These are phyloP conservation scores for Hyparrhenia diplandra DNA, from an alignment of 176 grass and related monocot genomes.

Conservation along the genomic window DNA sequence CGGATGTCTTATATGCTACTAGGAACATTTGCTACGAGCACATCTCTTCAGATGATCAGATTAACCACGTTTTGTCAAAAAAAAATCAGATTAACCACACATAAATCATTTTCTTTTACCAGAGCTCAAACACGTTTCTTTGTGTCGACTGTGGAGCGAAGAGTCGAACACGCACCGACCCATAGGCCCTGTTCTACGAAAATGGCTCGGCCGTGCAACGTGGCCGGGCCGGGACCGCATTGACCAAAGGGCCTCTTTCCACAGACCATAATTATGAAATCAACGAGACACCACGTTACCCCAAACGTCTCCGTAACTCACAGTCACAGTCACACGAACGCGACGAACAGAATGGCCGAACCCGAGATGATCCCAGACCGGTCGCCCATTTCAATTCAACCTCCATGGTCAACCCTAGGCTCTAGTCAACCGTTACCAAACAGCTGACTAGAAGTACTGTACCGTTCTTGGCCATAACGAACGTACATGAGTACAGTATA, in stretches of 20 bases:
- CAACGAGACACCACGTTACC: too few relatives aligned
- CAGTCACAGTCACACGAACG: neutral
- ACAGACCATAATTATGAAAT: neutral
- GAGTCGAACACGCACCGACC: too few relatives aligned
- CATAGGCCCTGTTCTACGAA: too few relatives aligned
- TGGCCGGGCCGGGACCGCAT: neutral
- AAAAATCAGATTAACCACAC: too few relatives aligned
- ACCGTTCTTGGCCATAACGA: neutral
- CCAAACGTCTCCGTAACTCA: too few relatives aligned
- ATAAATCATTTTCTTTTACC: neutral
- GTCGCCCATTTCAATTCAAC: neutral
- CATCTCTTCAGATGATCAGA: neutral
- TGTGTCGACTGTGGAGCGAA: too few relatives aligned
- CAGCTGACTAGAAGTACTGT: neutral
- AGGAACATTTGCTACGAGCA: too few relatives aligned
- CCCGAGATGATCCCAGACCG: neutral
- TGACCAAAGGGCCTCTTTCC: neutral
- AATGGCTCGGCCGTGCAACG: neutral
- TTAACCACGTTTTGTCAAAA: too few relatives aligned
- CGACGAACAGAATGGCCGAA: neutral
- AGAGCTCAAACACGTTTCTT: neutral
- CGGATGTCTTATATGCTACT: neutral
- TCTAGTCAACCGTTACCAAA: neutral
- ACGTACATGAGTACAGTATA: neutral
- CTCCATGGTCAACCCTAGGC: neutral